Evolutionary conservation across 1,284 basidiomycete genomes (phyloP).

Genomic region (Pseudozyma tsukubaensis): DNA sequence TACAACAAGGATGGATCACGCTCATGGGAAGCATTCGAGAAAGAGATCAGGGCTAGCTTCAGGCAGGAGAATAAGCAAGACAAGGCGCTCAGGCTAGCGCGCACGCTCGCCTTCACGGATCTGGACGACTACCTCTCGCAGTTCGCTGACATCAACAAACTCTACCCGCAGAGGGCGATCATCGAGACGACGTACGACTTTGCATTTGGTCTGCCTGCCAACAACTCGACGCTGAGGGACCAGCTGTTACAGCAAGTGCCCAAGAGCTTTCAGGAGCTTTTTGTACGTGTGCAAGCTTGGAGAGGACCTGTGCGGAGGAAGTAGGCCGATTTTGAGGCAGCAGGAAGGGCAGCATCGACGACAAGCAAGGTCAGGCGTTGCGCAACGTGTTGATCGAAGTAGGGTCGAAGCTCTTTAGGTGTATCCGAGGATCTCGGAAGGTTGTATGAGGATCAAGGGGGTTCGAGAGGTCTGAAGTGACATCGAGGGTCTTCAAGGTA

Average conservation of each 20-base stretch:
- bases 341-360: too few relatives aligned
- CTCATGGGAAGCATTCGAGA: not conserved
- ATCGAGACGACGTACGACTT: conserved; percentile 5
- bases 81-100: conserved; percentile 1
- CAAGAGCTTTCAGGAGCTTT: not conserved
- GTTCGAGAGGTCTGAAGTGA: too few relatives aligned
- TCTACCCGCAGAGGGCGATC: conserved; percentile 4
- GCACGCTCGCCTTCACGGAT: not conserved
- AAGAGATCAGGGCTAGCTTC: not conserved
- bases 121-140: not conserved
- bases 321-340: not conserved
- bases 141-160: conserved; percentile 3
- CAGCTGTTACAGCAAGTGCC: conserved; percentile 1
- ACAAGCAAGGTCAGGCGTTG: too few relatives aligned
- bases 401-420: too few relatives aligned
- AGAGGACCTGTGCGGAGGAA: not conserved
- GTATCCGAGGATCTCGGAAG: too few relatives aligned
- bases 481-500: too few relatives aligned
- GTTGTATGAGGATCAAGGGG: too few relatives aligned
- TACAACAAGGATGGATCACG: not conserved
- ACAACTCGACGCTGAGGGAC: not conserved
- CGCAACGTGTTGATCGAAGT: too few relatives aligned
- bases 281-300: conserved; percentile 3
- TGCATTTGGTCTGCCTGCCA: not conserved
- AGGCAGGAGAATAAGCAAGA: not conserved